A percentile compares a stretch with the other conserved stretches of the same genome.
Conservation (phyloP, 306 rosid species). For the Citrullus mucosospermus region DNA sequence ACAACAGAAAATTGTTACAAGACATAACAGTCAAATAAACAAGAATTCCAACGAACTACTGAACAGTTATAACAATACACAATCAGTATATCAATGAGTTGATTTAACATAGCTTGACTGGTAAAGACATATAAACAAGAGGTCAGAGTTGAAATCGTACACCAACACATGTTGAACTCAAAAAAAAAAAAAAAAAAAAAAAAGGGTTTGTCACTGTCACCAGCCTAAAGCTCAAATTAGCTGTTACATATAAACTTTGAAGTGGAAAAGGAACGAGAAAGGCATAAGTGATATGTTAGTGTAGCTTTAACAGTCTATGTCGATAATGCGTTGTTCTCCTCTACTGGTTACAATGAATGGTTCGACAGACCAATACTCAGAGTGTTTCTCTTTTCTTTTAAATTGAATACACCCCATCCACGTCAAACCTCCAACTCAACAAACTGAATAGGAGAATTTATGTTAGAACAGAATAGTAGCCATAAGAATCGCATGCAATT, state of each 20-base stretch:
- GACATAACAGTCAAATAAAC: too few relatives aligned
- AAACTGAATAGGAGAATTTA: neutral
- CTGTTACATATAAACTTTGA: neutral
- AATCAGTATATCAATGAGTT: too few relatives aligned
- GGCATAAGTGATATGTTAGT: neutral
- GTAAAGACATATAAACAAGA: too few relatives aligned
- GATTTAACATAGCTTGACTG: too few relatives aligned
- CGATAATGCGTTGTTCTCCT: neutral
- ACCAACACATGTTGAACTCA: too few relatives aligned
- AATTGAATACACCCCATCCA: neutral
- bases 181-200: too few relatives aligned
- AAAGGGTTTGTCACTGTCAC: neutral
- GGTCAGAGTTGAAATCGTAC: neutral
- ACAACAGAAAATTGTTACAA: too few relatives aligned
- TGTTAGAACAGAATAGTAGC: neutral
- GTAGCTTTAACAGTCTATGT: neutral
- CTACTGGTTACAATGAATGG: neutral
- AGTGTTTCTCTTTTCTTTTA: neutral
- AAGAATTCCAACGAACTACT: too few relatives aligned
- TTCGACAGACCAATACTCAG: neutral
- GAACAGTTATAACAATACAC: too few relatives aligned
- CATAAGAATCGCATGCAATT: neutral
- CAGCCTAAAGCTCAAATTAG: neutral
- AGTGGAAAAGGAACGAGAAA: neutral
- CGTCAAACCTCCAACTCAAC: neutral